Conservation (phyloP, 805 yeast genomes). For the Starmerella floris region DNA sequence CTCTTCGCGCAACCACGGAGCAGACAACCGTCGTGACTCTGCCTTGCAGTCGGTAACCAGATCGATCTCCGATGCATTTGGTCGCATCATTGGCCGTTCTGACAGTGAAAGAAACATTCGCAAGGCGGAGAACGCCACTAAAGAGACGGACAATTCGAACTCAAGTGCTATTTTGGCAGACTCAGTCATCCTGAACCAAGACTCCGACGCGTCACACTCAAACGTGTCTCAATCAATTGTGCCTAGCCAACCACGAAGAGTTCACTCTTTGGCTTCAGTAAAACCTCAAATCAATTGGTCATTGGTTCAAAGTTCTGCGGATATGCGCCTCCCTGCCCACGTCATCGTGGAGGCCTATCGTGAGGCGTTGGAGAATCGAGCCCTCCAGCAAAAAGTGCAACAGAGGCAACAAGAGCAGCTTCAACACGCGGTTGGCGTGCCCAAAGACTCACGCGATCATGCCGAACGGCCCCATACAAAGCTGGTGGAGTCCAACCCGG, state of each 20-base stretch:
- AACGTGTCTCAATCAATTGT: not conserved
- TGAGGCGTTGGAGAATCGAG: conserved; percentile 7
- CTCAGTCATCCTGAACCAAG: not conserved
- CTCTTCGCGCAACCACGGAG: not conserved
- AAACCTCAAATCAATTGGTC: conserved; percentile 1
- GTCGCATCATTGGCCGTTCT: not conserved
- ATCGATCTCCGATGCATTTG: not conserved
- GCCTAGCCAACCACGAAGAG: not conserved
- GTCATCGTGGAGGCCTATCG: conserved; percentile 11
- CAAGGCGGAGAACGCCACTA: not conserved
- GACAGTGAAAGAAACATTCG: not conserved
- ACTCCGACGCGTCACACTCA: not conserved
- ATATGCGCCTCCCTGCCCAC: conserved; percentile 3
- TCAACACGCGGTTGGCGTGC: not conserved
- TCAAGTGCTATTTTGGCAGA: not conserved
- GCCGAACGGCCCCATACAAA: not conserved
- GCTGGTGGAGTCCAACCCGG: not conserved
- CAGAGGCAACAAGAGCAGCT: not conserved
- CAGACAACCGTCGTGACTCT: not conserved
- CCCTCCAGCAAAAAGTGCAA: not conserved
- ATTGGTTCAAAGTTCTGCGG: not conserved
- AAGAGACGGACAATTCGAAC: too few relatives aligned
- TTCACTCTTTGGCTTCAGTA: not conserved
- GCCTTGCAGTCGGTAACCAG: not conserved
- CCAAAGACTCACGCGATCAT: not conserved